Base-by-base conservation (phyloP, 2,329 filamentous ascomycete species). In the Didymella lethalis region DNA sequence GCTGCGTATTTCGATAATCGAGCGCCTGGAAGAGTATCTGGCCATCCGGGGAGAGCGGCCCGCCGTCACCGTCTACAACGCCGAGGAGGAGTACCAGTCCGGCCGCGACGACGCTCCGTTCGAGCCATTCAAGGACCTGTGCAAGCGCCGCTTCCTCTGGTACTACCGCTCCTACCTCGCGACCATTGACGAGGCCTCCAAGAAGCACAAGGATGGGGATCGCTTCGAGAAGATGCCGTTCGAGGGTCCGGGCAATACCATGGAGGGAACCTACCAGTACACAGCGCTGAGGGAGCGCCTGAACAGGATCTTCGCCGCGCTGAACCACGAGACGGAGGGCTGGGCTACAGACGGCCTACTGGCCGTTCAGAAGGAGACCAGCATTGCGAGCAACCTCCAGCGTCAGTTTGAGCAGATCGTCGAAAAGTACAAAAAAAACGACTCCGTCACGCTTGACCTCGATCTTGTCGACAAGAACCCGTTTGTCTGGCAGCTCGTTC, bases 141-240 rank as follows among this genome's bases (percentile, higher is more conserved):
- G 90, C 83, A 98, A 98, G 78, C 88, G 90, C 36, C 88, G 93
- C 1, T 97, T 98, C 73, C 81, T 98, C 14, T 98, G 95, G 95
- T 98, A 98, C 78, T 96, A 91, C 75, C 90, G 96, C 65, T 90
- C 90, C 3, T 98, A 98, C 72, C 81, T 95, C 23, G 81, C 84
- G 3, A 85, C 89, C 1, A 88, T 96, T 50, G 83, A 87, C 36
- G 84, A 87, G 59, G 90, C 88, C 28, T 76, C 79, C 29, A 76
- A 80, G 26, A 86, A 91, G 65, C 85, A 89, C 54, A 84, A 85
- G 61, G 86, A 89, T 59, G 85, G 86, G 2, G 80, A 86, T 36
- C 62, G 74, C 0, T 98, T 99, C 70, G 77, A 81, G n/a, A 85
- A 84, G 49, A 96, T 97, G 92, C 91, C 92, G 0, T 99, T 99